phyloP scores from a whole-genome alignment of 2,329 filamentous ascomycete species.

The Aspergillus fructus region DNA sequence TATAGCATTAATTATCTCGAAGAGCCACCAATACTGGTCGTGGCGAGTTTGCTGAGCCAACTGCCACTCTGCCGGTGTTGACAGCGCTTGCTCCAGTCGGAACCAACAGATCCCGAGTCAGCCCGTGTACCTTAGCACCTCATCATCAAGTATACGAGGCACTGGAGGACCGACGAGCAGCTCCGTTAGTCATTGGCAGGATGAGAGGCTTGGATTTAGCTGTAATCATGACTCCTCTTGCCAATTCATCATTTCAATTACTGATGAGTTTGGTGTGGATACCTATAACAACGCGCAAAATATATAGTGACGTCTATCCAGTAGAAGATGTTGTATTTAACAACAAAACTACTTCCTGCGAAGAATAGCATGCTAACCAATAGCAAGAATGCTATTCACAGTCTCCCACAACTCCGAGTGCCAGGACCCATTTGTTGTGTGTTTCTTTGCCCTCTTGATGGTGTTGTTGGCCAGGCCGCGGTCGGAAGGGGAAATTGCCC shows the following conservation, averaged over 20 bases:
- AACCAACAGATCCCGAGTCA: background rate
- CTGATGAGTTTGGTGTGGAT: no score
- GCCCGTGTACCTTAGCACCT: background rate
- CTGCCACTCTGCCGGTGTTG: background rate
- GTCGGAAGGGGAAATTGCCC: constrained; percentile 15
- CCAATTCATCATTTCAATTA: no score
- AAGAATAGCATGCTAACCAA: no score
- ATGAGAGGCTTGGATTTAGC: no score
- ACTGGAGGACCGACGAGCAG: background rate
- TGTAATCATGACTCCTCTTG: no score
- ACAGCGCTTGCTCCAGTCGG: background rate
- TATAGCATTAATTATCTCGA: background rate
- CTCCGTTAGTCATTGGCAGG: no score
- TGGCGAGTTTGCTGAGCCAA: background rate
- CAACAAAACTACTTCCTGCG: no score
- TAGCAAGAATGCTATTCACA: no score
- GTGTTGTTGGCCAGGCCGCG: background rate
- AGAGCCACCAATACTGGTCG: background rate
- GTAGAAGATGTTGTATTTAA: no score
- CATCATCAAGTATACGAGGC: background rate
- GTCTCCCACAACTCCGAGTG: background rate
- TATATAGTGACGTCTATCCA: no score
- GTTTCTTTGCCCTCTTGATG: background rate
- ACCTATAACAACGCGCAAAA: no score
- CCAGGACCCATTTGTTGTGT: no score